Base-by-base conservation (phyloP, 2,329 filamentous ascomycete genomes). In the Calcarisporium arbuscula region DNA sequence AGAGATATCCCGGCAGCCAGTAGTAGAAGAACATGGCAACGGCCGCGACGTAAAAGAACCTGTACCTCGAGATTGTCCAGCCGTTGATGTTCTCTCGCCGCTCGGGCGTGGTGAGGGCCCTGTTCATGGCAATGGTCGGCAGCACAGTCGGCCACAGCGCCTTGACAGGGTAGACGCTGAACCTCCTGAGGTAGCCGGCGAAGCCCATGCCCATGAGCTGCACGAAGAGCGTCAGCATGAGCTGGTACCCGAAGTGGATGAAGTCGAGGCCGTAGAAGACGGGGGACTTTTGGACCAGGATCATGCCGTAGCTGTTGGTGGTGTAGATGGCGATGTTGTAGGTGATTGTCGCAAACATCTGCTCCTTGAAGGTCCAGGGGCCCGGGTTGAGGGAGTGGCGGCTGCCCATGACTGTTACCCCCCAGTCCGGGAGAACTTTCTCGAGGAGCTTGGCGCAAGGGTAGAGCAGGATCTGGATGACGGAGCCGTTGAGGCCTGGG, bases 281-380 rank as follows among this genome's bases (percentile, higher is more conserved):
- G 21, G 64, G 62, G 8, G 68, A 51, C 14, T 47, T 51, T 34
- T 72, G 68, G 8, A 61, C 61, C 57, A 63, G 65, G 35, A 69
- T 61, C 32, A 70, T 65, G 43, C 63, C 59, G 47, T 64, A 64
- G 4, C 65, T 68, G 46, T 70, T 70, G 1, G 67, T 65, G 8
- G 56, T 51, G 36, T 58, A 58, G 42, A 58, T 66, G 19, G 61
- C 61, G 5, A 68, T 67, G 50, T 77, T 76, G 32, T 74, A 70
- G 62, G 73, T 74, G 42, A 75, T 70, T 4, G 69, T 69, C 22
- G 75, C 69, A n/a, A 77, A 53, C 60, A 74, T 72, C 45, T 78
- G 74, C 50, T 78, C 74, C 47, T 78, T 78, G 45, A 67, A 67
- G 32, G 66, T 71, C 50, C 77, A 77, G 1, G 62, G 64, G 0